These are phyloP conservation scores for Sugiyamaella novakii DNA, from an alignment of 1,139 yeast genomes.

Conservation along the genomic window DNA sequence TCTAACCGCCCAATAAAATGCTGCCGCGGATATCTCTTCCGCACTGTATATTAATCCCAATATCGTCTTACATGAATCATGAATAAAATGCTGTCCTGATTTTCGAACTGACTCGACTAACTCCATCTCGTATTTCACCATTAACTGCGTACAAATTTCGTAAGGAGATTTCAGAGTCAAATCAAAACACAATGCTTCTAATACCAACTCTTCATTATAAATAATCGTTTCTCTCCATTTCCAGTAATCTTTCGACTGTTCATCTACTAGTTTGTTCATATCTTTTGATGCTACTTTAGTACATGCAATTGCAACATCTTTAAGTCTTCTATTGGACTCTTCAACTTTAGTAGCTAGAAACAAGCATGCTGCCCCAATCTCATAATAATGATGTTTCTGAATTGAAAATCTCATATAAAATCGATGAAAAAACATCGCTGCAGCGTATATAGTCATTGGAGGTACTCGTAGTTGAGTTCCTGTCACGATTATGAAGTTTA, in stretches of 20 bases:
- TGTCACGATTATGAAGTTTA: constrained; percentile 49
- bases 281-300: constrained; percentile 51
- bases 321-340: constrained; percentile 51
- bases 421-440: constrained; percentile 53
- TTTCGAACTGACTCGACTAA: constrained; percentile 35
- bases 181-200: constrained; percentile 56
- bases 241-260: constrained; percentile 52
- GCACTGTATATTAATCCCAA: constrained; percentile 40
- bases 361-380: constrained; percentile 52
- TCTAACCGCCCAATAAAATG: constrained; percentile 44
- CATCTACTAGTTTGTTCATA: constrained; percentile 46
- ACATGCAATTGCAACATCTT: constrained; percentile 52
- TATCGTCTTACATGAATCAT: constrained; percentile 45
- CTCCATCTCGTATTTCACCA: constrained; percentile 33
- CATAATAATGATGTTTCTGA: constrained; percentile 45
- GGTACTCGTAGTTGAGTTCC: constrained; percentile 50
- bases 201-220: constrained; percentile 49
- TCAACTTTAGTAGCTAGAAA: constrained; percentile 57
- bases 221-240: constrained; percentile 53
- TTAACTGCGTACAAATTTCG: constrained; percentile 34
- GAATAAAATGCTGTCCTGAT: constrained; percentile 45
- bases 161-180: constrained; percentile 51
- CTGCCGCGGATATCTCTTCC: constrained; percentile 43
- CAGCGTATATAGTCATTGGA: constrained; percentile 51
- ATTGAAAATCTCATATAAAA: constrained; percentile 52